Conservation (phyloP, 768 basidiomycete genomes). For the Mycena kentingensis region DNA sequence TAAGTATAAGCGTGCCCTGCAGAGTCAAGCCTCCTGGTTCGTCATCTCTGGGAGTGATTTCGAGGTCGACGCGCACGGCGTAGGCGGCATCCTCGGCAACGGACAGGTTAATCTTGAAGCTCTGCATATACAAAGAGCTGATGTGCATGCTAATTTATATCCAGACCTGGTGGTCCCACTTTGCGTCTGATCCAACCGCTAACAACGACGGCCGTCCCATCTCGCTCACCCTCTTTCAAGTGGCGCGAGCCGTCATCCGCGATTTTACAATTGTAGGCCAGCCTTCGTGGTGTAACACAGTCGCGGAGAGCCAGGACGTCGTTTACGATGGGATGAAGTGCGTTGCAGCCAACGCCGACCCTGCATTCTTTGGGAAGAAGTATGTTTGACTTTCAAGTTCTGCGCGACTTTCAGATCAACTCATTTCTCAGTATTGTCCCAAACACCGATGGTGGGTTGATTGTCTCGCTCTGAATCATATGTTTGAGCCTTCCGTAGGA, state of each 20-base stretch:
- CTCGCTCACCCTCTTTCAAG: conserved; percentile 51
- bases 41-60: conserved; percentile 60
- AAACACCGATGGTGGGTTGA: conserved; percentile 55
- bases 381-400: too few species aligned
- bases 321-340: conserved; percentile 58
- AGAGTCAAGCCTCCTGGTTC: conserved; percentile 68
- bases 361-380: conserved; percentile 52
- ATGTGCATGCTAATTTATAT: background rate
- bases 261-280: conserved; percentile 55
- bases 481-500: too few species aligned
- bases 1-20: background rate
- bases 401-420: too few species aligned
- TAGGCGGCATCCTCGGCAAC: conserved; percentile 60
- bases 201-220: conserved; percentile 64
- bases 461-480: too few species aligned
- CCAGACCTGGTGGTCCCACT: too few species aligned
- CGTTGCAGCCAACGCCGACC: conserved; percentile 59
- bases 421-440: conserved; percentile 45
- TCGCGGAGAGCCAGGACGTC: conserved; percentile 51
- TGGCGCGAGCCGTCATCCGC: conserved; percentile 41
- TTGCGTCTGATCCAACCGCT: too few species aligned
- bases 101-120: conserved; percentile 44
- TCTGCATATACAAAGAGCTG: too few species aligned
- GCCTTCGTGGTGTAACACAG: conserved; percentile 63
- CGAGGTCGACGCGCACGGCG: conserved; percentile 54